Percentiles rank a stretch among this genome's conserved stretches.
These are phyloP conservation scores for Aspergillus melleus DNA, from an alignment of 2,329 filamentous ascomycete genomes.

Conservation along the genomic window DNA sequence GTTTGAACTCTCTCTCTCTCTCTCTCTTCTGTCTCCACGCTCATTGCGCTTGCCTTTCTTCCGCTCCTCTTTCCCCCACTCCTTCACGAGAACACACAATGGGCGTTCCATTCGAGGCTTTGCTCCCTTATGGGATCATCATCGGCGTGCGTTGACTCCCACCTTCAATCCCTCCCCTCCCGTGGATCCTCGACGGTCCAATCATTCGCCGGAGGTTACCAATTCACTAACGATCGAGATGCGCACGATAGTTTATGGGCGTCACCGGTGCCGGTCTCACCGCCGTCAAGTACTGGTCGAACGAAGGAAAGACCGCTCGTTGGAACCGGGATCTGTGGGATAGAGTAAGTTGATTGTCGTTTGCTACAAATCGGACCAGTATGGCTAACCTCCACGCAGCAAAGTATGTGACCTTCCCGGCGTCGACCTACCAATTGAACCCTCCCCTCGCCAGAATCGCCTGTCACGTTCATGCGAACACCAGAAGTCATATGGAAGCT, in stretches of 20 bases:
- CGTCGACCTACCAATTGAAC: background rate
- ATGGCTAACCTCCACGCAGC: constrained; percentile 49
- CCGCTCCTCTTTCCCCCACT: constrained; percentile 18
- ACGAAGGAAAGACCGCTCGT: constrained; percentile 62
- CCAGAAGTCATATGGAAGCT: constrained; percentile 12
- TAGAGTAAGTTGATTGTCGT: constrained; percentile 50
- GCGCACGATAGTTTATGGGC: constrained; percentile 57
- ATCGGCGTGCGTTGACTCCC: constrained; percentile 52
- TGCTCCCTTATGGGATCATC: constrained; percentile 65
- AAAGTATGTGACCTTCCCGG: constrained; percentile 49
- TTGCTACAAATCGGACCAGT: constrained; percentile 15
- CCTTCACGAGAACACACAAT: constrained; percentile 37
- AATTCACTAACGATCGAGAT: constrained; percentile 10
- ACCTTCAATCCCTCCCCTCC: background rate
- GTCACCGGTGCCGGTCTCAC: constrained; percentile 60
- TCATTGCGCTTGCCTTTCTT: constrained; percentile 13
- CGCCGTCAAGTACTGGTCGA: constrained; percentile 59
- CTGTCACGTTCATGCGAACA: background rate
- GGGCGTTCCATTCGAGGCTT: constrained; percentile 67
- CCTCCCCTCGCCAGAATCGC: background rate
- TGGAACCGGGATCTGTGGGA: constrained; percentile 65
- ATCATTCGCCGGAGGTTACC: background rate
- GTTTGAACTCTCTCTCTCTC: constrained; percentile 7
- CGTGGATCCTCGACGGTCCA: background rate
- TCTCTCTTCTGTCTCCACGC: constrained; percentile 1